phyloP scores from a whole-genome alignment of 2,329 filamentous ascomycete species.

The Zalaria sp. region DNA sequence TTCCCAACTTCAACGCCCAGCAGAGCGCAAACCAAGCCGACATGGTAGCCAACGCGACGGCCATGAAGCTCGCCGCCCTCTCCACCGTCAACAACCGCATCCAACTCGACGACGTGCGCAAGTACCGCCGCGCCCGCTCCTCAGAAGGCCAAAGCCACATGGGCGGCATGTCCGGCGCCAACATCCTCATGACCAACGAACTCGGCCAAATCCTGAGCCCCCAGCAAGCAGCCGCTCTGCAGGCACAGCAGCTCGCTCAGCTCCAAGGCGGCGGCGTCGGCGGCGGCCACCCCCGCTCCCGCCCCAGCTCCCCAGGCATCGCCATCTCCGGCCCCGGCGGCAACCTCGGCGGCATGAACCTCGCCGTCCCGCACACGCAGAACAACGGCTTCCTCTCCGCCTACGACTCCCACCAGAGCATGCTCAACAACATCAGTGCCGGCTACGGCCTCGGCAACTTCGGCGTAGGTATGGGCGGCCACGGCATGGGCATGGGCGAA shows the following conservation, averaged over 20 bases:
- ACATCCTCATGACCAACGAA: slow-evolving; percentile 81
- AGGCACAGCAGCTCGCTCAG: slow-evolving; percentile 67
- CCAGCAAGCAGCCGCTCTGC: slow-evolving; percentile 36
- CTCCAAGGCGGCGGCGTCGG: slow-evolving; percentile 42
- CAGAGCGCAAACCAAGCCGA: slow-evolving; percentile 62
- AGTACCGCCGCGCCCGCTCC: slow-evolving; percentile 83
- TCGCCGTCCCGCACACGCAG: slow-evolving; percentile 80
- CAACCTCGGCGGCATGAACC: slow-evolving; percentile 31
- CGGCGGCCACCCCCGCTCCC: slow-evolving; percentile 57
- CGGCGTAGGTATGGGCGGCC: slow-evolving; percentile 51
- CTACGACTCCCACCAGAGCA: slow-evolving; percentile 58
- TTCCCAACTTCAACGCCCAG: slow-evolving; percentile 57
- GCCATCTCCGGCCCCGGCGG: slow-evolving; percentile 56
- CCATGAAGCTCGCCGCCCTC: slow-evolving; percentile 94
- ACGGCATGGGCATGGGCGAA: slow-evolving; percentile 48
- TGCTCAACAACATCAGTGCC: slow-evolving; percentile 57
- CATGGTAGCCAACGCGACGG: slow-evolving; percentile 96
- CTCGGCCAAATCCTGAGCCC: slow-evolving; percentile 71
- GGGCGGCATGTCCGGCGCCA: slow-evolving; percentile 35
- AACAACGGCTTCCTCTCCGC: slow-evolving; percentile 89
- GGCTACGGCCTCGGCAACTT: slow-evolving; percentile 46
- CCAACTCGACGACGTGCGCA: slow-evolving; percentile 88
- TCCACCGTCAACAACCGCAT: slow-evolving; percentile 98
- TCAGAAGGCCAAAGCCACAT: slow-evolving; percentile 56
- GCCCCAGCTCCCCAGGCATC: slow-evolving; percentile 79